Base-by-base conservation (phyloP, 164 flowering plant species). In the Aristolochia contorta region DNA sequence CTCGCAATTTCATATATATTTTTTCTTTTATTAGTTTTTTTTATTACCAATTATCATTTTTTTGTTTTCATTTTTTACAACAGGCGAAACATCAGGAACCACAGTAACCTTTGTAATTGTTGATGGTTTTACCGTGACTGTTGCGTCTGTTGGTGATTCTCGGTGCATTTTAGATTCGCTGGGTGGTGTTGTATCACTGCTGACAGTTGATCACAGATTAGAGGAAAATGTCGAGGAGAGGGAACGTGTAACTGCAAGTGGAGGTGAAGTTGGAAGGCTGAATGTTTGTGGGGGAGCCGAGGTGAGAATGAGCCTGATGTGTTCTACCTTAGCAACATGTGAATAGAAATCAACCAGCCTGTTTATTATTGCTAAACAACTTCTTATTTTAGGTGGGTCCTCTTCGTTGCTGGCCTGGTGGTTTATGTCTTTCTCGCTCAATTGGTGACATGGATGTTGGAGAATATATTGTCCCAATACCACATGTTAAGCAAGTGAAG, bases 391-490 rank as follows among this genome's bases (percentile, higher is more conserved):
- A 84, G 96, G 91, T 86, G 67, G 96, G 96, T 16, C 96, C 96
- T 9, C 85, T 89, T 24, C 89, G 96, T 1, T 89, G 96, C 70
- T 89, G 96, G 96, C 93, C 96, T 74, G 96, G 96, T 62, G 96
- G 96, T 32, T 75, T 89, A 68, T 89, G 96, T 71, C 91, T 89
- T 57, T 89, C 96, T 55, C 77, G 96, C 65, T 89, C 96, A 15
- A 89, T 89, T 69, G 96, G 96, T 54, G 96, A 89, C 69, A 82
- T 84, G 43, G 96, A 89, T 76, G 96, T 86, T 23, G 96, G 96
- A 33, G 93, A 86, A 69, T 89, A 64, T 70, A 89, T 89, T 61
- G 96, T 89, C 53, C 96, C 96, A 32, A 67, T 89, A 58, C 96
- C 96, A 12, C 93, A 89, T 68, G 96, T 89, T 68, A 89, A 89